phyloP scores from a whole-genome alignment of 176 grass and related monocot genomes.

The Musa beccarii region DNA sequence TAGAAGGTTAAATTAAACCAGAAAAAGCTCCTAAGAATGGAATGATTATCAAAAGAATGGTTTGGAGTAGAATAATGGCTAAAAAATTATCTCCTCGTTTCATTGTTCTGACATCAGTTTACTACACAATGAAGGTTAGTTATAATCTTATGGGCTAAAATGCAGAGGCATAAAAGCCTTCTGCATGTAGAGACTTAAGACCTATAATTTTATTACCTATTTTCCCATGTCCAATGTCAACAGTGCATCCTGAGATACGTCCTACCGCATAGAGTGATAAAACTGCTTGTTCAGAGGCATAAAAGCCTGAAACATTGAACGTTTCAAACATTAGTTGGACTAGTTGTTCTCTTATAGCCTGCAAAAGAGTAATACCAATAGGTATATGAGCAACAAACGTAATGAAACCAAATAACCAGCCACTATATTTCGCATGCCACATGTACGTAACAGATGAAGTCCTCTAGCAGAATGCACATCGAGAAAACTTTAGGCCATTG shows the following conservation, averaged over 20 bases:
- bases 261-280: constrained; percentile 97
- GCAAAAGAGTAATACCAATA: constrained; percentile 8
- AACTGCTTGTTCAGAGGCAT: constrained; percentile 94
- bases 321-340: constrained; percentile 96
- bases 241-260: constrained; percentile 86
- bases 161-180: not conserved
- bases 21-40: not conserved
- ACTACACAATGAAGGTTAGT: too few relatives aligned
- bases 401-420: constrained; percentile 3
- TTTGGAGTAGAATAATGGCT: not conserved
- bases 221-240: constrained; percentile 96
- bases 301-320: constrained; percentile 98
- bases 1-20: not conserved
- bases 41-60: not conserved
- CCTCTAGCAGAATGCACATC: not conserved
- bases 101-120: not conserved
- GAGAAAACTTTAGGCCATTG: not conserved
- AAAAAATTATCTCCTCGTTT: not conserved
- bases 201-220: constrained; percentile 42
- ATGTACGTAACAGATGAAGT: not conserved
- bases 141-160: not conserved
- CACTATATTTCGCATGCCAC: not conserved
- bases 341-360: constrained; percentile 79
- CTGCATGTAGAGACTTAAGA: too few relatives aligned
- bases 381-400: not conserved